Conservation (phyloP, 768 basidiomycete genomes). For the Pleurotus tuoliensis region DNA sequence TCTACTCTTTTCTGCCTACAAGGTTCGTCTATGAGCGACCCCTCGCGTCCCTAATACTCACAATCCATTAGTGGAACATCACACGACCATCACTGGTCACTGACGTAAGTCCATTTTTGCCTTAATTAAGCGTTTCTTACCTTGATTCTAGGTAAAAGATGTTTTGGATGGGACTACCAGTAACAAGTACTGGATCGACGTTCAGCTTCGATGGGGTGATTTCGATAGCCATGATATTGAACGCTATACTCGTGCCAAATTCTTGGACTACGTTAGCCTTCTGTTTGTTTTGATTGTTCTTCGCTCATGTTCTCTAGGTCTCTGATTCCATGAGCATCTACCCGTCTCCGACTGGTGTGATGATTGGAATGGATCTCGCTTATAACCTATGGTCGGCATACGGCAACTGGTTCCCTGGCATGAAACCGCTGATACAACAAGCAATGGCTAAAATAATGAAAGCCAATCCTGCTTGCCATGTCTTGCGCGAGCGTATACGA, state of each 20-base stretch:
- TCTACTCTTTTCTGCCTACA: constrained; percentile 92
- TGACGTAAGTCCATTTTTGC: constrained; percentile 52
- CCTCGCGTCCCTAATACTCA: neutral
- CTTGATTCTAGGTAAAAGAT: constrained; percentile 69
- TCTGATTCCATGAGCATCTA: constrained; percentile 99
- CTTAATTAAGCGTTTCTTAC: neutral
- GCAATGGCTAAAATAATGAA: constrained; percentile 99
- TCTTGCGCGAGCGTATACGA: constrained; percentile 96
- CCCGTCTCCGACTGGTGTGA: constrained; percentile 96
- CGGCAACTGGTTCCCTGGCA: constrained; percentile 98
- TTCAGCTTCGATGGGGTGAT: constrained; percentile 95
- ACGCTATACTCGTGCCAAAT: constrained; percentile 97
- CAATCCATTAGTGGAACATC: constrained; percentile 79
- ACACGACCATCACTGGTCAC: constrained; percentile 93
- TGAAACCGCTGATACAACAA: constrained; percentile 97
- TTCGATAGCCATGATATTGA: constrained; percentile 99
- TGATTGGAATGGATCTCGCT: constrained; percentile 98
- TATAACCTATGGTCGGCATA: constrained; percentile 99
- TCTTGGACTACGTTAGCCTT: constrained; percentile 85
- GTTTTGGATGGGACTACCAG: constrained; percentile 96
- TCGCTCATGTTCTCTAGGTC: constrained; percentile 40
- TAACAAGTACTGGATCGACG: constrained; percentile 98
- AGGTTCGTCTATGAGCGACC: constrained; percentile 33
- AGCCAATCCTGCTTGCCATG: constrained; percentile 96
- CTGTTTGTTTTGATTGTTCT: neutral